Base-by-base conservation (phyloP, 768 basidiomycete species). In the Rhodotorula sphaerocarpa region DNA sequence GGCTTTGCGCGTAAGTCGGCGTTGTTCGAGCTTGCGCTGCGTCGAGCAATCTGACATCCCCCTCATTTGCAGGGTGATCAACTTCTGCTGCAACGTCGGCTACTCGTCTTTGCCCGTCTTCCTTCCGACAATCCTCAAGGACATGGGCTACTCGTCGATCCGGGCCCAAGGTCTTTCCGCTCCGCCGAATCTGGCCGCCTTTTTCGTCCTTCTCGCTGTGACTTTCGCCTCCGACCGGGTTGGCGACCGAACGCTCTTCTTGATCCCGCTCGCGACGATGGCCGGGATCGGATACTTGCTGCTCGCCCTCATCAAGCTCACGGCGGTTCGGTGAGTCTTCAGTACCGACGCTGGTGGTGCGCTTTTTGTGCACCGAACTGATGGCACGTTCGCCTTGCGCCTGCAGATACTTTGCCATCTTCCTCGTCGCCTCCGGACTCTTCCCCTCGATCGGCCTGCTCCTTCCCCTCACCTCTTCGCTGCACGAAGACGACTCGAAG, bases 61-160 rank as follows among this genome's bases (percentile, higher is more conserved):
- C n/a, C n/a, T n/a, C 36, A 16, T 39, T 39, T 18, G n/a, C 56
- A 57, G 56, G 12, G 43, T 63, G 6, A 12, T 52, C 27, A 57
- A 63, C 61, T 63, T 57, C 30, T 39, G 33, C 36, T 12, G 12
- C 21, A 63, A 63, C 61, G 61, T 63, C 44, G 46, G 43, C 1
- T 63, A 57, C 44, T 57, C 55, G n/a, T 28, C n/a, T 5, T 55
- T 63, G 12, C 61, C 61, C 7, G 55, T 63, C 30, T 63, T 63
- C 55, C 45, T 63, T 9, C 61, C 55, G 9, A 39, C 36, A 16
- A 58, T 58, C 39, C 43, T 60, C 18, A 28, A 33, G 20, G 61
- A 63, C 15, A 63, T 63, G 61, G 61, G 61, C 21, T 63, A 52
- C 55, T 45, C 55, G 43, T 57, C 55, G 20, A 31, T 63, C 45